Base-by-base conservation (phyloP, 208 protist species). In the Vickermania ingenoplastis region DNA sequence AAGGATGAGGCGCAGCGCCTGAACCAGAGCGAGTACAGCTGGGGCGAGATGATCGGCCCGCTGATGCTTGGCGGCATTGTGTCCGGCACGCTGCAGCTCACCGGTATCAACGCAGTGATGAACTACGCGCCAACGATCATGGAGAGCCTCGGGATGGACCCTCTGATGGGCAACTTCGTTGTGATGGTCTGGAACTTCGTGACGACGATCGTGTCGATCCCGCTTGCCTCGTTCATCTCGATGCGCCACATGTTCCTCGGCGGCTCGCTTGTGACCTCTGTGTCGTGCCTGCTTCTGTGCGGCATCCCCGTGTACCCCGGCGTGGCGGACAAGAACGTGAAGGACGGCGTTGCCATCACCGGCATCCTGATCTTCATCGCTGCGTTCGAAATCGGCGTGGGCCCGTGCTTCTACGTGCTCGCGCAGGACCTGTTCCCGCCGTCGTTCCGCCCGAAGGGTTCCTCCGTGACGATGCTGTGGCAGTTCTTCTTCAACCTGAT, bases 41-140 rank as follows among this genome's bases (percentile, higher is more conserved):
- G 51, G 36, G 2, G 17, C 11, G 36, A 65, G 25, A 80, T 83
- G 75, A 55, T 66, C 3, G 45, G 53, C 0, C 63, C 65, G 0
- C 26, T 83, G 17, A 28, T 69, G 25, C 65, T 79, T 30, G 75
- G 69, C 29, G 41, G 77, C 3, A 53, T 59, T 3, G 68, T 77
- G 56, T 63, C 63, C n/a, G 65, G 65, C 21, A 69, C 73, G 27
- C 27, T 67, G 24, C 78, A 89, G 61, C 67, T 85, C 65, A 89
- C 82, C 14, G 82, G 82, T 26, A 89, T 89, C 53, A 83, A 76
- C 62, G 77, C 82, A 24, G 71, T 81, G 41, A 85, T 86, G 75
- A 83, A 76, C 65, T 89, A 83, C 49, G 78, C 82, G 1, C 77
- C 77, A 11, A 80, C 59, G 30, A 84, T 89, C 58, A 85, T 72